Evolutionary conservation across 2,329 filamentous ascomycete genomes (phyloP).

Genomic region (Cercospora canescens): DNA sequence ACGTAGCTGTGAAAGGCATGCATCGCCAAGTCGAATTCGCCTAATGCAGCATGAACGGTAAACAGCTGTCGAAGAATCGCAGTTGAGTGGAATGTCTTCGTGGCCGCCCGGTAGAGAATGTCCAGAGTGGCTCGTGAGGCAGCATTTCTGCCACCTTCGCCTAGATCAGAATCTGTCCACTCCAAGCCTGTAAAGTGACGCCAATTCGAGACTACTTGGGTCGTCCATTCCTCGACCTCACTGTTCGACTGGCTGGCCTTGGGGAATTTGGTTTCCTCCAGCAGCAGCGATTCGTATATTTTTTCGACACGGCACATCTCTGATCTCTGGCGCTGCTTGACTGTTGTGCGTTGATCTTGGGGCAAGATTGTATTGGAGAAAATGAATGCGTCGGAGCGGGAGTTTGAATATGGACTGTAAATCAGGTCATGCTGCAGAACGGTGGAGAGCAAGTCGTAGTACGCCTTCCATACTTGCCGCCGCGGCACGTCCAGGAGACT

Average conservation of each 20-base stretch:
- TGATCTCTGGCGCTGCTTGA: slow-evolving; percentile 56
- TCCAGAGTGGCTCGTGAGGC: slow-evolving; percentile 76
- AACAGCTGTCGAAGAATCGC: slow-evolving; percentile 84
- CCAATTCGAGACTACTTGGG: slow-evolving; percentile 84
- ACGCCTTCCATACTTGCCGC: slow-evolving; percentile 77
- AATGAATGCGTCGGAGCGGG: slow-evolving; percentile 42
- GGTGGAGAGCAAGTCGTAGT: slow-evolving; percentile 77
- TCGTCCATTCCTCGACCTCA: slow-evolving; percentile 80
- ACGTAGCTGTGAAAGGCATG: slow-evolving; percentile 91
- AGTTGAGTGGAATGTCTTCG: slow-evolving; percentile 94
- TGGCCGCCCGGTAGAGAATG: slow-evolving; percentile 84
- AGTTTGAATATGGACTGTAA: slow-evolving; percentile 41
- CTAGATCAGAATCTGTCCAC: slow-evolving; percentile 80
- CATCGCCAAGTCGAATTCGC: slow-evolving; percentile 89
- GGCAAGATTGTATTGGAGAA: slow-evolving; percentile 33
- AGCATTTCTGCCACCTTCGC: slow-evolving; percentile 74
- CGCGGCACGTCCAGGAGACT: slow-evolving; percentile 45
- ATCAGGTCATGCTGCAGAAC: slow-evolving; percentile 68
- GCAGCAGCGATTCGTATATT: slow-evolving; percentile 75
- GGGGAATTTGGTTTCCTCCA: slow-evolving; percentile 80
- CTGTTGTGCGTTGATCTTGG: slow-evolving; percentile 27
- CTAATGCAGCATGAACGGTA: slow-evolving; percentile 79
- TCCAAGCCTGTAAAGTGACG: slow-evolving; percentile 72
- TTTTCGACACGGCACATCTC: slow-evolving; percentile 80
- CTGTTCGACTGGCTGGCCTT: slow-evolving; percentile 75